A percentile compares a stretch with the other conserved stretches of the same genome.
These are phyloP conservation scores for Pythium phragmiticola DNA, from an alignment of 352 stramenopile species.

Conservation along the genomic window DNA sequence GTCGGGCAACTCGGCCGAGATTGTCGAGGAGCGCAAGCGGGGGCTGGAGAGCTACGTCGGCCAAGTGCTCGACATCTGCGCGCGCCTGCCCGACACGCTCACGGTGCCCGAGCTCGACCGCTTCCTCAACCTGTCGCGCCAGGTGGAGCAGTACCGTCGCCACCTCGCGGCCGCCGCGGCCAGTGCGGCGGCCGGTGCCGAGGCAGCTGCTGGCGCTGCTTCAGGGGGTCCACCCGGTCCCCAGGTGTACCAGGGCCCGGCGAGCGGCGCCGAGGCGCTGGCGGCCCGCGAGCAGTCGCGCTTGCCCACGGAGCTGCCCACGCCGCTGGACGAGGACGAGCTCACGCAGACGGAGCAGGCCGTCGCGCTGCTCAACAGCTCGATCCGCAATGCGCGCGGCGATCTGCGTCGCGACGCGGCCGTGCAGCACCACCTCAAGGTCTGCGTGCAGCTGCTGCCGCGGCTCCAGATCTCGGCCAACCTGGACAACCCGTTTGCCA, in stretches of 20 bases:
- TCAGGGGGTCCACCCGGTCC: conserved; percentile 44
- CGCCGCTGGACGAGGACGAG: conserved; percentile 84
- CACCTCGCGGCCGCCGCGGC: conserved; percentile 43
- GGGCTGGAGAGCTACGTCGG: conserved; percentile 80
- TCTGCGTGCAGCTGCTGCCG: conserved; percentile 83
- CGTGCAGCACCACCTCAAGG: conserved; percentile 86
- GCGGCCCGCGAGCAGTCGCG: conserved; percentile 76
- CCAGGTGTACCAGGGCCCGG: conserved; percentile 31
- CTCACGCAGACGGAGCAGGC: conserved; percentile 83
- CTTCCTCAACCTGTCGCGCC: conserved; percentile 84
- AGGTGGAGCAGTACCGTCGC: conserved; percentile 83
- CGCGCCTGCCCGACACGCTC: conserved; percentile 72
- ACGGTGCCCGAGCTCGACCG: conserved; percentile 84
- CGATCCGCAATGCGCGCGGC: conserved; percentile 79
- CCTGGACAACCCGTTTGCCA: conserved; percentile 87
- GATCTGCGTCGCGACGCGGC: conserved; percentile 76
- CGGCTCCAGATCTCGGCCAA: conserved; percentile 88
- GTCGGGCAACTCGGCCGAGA: conserved; percentile 83
- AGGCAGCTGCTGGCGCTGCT: not conserved
- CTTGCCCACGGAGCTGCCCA: conserved; percentile 79
- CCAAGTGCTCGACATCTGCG: conserved; percentile 82
- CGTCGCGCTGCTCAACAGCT: conserved; percentile 65
- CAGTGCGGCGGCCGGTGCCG: conserved; percentile 25
- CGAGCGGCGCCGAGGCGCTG: conserved; percentile 66
- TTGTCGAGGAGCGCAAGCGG: conserved; percentile 83